These are phyloP conservation scores for Aurinia saxatilis DNA, from an alignment of 345 rosid species.

Conservation along the genomic window DNA sequence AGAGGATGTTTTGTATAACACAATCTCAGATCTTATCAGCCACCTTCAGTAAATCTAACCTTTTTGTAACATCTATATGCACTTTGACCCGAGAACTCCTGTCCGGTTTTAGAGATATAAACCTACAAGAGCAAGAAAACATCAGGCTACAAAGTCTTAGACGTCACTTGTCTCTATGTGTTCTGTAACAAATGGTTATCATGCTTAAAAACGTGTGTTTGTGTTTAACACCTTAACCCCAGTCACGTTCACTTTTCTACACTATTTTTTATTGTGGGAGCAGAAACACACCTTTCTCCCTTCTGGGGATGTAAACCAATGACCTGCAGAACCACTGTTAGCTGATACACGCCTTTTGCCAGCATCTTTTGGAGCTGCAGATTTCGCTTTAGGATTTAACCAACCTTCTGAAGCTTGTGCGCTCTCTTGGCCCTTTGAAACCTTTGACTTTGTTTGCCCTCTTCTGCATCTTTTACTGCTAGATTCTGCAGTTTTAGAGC, in stretches of 20 bases:
- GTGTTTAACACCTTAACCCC: background rate
- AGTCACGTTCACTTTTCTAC: background rate
- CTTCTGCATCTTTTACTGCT: slow-evolving; percentile 34
- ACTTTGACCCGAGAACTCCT: slow-evolving; percentile 68
- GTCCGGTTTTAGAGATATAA: slow-evolving; percentile 56
- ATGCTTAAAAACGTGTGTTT: background rate
- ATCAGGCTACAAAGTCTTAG: background rate
- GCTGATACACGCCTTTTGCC: slow-evolving; percentile 77
- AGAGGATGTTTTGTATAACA: background rate
- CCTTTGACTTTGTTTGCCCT: slow-evolving; percentile 39
- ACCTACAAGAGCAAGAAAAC: slow-evolving; percentile 40
- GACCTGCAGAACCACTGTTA: slow-evolving; percentile 26
- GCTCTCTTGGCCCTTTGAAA: slow-evolving; percentile 28
- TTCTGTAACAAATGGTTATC: background rate
- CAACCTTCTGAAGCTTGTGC: slow-evolving; percentile 38
- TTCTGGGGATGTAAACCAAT: slow-evolving; percentile 73
- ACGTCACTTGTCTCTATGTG: background rate
- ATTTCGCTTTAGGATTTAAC: slow-evolving; percentile 49
- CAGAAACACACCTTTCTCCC: slow-evolving; percentile 63
- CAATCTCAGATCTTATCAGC: background rate
- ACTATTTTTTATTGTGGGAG: background rate
- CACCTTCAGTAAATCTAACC: slow-evolving; percentile 35
- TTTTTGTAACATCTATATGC: slow-evolving; percentile 77
- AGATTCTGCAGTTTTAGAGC: slow-evolving; percentile 35
- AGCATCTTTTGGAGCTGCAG: slow-evolving; percentile 56